phyloP scores from a whole-genome alignment of 805 yeast species.

The Yarrowia sp. region DNA sequence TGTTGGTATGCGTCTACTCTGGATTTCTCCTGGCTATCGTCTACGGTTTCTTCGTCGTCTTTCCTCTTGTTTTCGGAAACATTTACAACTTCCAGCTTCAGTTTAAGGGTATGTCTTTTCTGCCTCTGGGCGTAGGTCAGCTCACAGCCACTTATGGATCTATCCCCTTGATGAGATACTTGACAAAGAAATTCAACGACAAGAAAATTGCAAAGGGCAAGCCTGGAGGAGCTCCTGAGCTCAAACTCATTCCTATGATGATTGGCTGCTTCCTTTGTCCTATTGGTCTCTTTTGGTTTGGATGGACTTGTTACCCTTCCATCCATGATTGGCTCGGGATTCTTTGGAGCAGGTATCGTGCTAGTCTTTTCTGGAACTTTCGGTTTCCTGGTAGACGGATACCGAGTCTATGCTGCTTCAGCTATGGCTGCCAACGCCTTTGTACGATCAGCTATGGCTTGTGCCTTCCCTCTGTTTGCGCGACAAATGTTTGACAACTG shows the following conservation, averaged over 20 bases:
- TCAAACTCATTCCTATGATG: constrained; percentile 65
- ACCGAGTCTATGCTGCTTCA: constrained; percentile 48
- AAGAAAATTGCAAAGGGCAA: constrained; percentile 57
- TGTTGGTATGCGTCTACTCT: constrained; percentile 66
- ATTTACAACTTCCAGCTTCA: constrained; percentile 58
- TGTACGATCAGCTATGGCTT: constrained; percentile 74
- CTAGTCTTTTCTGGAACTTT: constrained; percentile 67
- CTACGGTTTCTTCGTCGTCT: constrained; percentile 67
- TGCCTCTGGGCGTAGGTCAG: constrained; percentile 65
- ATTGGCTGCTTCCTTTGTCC: constrained; percentile 62
- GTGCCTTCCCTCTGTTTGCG: constrained; percentile 84
- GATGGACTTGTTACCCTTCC: constrained; percentile 69
- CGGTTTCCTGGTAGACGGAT: constrained; percentile 60
- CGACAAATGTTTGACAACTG: constrained; percentile 78
- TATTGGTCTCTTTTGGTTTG: constrained; percentile 71
- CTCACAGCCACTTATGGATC: constrained; percentile 58
- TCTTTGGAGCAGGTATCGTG: constrained; percentile 64
- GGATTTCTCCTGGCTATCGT: constrained; percentile 72
- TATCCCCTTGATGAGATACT: constrained; percentile 54
- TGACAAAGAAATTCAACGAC: constrained; percentile 48
- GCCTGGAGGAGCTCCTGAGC: constrained; percentile 62
- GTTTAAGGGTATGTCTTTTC: constrained; percentile 63
- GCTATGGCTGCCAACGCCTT: constrained; percentile 89
- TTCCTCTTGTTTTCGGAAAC: constrained; percentile 60
- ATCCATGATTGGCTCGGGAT: constrained; percentile 63